Evolutionary conservation across 164 flowering plant genomes (phyloP), one percentile per base, ranked within the genome.

Genomic region (Vitis amurensis): DNA sequence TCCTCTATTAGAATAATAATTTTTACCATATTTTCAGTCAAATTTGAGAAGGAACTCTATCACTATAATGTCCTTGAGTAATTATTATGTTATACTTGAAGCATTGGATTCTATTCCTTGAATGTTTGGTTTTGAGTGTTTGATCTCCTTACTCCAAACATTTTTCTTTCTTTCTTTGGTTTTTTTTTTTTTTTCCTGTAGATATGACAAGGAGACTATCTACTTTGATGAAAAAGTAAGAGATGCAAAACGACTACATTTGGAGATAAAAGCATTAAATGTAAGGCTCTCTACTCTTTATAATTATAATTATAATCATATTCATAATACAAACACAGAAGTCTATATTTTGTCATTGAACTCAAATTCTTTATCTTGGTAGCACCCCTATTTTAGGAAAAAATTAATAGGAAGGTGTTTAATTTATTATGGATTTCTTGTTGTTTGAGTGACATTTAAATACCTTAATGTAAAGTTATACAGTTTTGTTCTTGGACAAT

Each of bases 221-320:
- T 88, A 81, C 70, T 90, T 90, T 72, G 94, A 90, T 65, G 89
- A 90, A 73, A 79, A 79, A 68, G 94, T 86, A 47, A 79, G 87
- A 77, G 77, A 66, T 63, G 71, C 87, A 66, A 89, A 86, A 50
- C 78, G 86, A 50, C 64, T 77, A 66, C 78, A 83, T 23, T 55
- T 89, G 73, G 79, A 80, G 63, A 64, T 75, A 13, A 86, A 77
- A 79, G 83, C 81, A 61, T 80, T 86, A 77, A 77, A 88, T 74
- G 92, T 87, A 70, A 80, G 85, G 4, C 69, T 29, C 50, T 50
- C 13, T 53, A 51, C 27, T 29, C 9, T 68, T 60, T 16, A 37
- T 37, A 3, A 31, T 63, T n/a, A 2, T 9, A 5, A 23, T 12
- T n/a, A 3, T 9, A 5, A 23, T 12, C 30, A 47, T 13, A 61